A percentile compares a stretch with the other conserved stretches of the same genome.
Conservation (phyloP, 2,329 filamentous ascomycete genomes). For the Fusarium abutilonis region DNA sequence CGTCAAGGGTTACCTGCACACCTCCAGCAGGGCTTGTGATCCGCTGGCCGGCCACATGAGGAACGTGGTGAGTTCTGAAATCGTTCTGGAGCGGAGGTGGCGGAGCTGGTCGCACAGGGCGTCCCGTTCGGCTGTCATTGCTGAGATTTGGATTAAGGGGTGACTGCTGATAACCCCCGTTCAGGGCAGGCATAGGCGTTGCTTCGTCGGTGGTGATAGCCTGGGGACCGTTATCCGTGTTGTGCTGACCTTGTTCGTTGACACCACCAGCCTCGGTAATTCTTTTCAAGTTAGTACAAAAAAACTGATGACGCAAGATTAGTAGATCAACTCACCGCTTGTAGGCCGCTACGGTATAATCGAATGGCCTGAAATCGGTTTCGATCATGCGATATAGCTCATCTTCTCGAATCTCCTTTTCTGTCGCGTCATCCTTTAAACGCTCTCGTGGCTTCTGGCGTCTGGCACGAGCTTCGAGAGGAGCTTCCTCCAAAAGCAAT, state of each 20-base stretch:
- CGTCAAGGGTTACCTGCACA: slow-evolving; percentile 90
- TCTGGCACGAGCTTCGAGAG: slow-evolving; percentile 88
- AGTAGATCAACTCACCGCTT: slow-evolving; percentile 66
- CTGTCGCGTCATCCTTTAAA: slow-evolving; percentile 91
- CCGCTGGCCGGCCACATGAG: slow-evolving; percentile 69
- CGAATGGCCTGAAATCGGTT: slow-evolving; percentile 91
- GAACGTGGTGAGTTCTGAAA: slow-evolving; percentile 58
- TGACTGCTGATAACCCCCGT: slow-evolving; percentile 41
- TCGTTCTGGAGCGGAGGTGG: slow-evolving; percentile 60
- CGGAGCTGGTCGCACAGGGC: slow-evolving; percentile 47
- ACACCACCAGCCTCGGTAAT: slow-evolving; percentile 49
- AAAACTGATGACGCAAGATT: neutral
- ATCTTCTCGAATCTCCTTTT: slow-evolving; percentile 93
- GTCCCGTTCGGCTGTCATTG: slow-evolving; percentile 43
- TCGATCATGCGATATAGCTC: slow-evolving; percentile 96
- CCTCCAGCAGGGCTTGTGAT: slow-evolving; percentile 83
- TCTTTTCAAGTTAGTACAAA: slow-evolving; percentile 46
- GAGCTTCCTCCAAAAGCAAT: slow-evolving; percentile 90
- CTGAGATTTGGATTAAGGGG: slow-evolving; percentile 42
- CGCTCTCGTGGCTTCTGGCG: slow-evolving; percentile 93
- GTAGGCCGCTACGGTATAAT: slow-evolving; percentile 87
- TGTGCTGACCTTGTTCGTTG: slow-evolving; percentile 22
- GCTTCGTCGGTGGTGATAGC: slow-evolving; percentile 64
- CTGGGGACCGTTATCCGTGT: slow-evolving; percentile 50
- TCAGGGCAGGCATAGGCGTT: slow-evolving; percentile 52